Conservation (phyloP, 352 stramenopile species). For the Blastocystis sp. region DNA sequence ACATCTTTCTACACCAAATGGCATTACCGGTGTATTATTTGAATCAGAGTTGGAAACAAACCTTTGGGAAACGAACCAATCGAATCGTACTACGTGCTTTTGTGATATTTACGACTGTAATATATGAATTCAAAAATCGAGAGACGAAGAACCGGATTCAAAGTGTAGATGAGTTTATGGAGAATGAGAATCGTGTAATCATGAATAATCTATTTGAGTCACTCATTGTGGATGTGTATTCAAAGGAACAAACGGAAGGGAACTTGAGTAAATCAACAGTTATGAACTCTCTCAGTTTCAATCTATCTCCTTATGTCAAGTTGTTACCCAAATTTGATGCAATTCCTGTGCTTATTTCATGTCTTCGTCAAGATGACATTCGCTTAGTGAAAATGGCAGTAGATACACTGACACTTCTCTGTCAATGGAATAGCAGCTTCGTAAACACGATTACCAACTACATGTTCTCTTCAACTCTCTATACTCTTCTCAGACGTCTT, state of each 20-base stretch:
- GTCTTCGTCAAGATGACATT: conserved; percentile 53
- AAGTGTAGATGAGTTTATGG: not conserved
- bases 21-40: conserved; percentile 45
- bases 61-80: conserved; percentile 25
- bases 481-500: conserved; percentile 21
- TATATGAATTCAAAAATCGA: conserved; percentile 57
- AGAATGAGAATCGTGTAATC: not conserved
- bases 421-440: conserved; percentile 50
- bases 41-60: conserved; percentile 52
- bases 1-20: conserved; percentile 56
- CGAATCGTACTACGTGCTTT: conserved; percentile 21
- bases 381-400: conserved; percentile 16
- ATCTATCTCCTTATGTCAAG: conserved; percentile 48
- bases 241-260: not conserved
- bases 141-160: not conserved
- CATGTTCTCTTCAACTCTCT: conserved; percentile 36
- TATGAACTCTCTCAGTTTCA: conserved; percentile 49
- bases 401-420: conserved; percentile 38
- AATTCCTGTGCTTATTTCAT: conserved; percentile 48
- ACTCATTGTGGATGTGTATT: not conserved
- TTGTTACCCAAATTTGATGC: conserved; percentile 43
- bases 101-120: conserved; percentile 35
- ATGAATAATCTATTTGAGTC: conserved; percentile 15
- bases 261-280: not conserved
- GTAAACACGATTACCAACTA: conserved; percentile 53